Evolutionary conservation across 169 alveolate species (phyloP).

Genomic region (Nephromyces sp.): DNA sequence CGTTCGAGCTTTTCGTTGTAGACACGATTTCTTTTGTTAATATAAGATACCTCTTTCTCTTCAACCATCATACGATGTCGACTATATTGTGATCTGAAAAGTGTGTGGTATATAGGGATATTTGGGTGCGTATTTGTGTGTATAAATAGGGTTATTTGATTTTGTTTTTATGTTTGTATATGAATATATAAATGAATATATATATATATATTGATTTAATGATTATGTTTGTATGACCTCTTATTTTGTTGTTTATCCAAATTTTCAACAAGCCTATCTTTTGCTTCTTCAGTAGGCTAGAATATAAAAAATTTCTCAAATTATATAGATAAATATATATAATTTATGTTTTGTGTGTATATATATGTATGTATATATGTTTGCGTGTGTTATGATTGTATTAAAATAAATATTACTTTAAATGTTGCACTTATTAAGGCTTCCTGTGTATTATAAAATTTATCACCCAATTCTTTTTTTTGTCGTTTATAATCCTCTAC

Average conservation of each 20-base stretch:
- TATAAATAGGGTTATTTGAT: too few species aligned
- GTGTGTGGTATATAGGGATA: conserved; percentile 17
- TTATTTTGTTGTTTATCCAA: conserved; percentile 21
- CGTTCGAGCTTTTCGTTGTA: conserved; percentile 73
- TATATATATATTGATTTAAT: too few species aligned
- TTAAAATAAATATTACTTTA: conserved; percentile 1
- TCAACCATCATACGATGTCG: conserved; percentile 65
- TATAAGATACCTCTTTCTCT: conserved; percentile 75
- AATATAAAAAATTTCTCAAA: neutral
- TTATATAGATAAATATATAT: neutral
- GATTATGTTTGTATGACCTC: neutral
- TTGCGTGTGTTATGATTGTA: neutral
- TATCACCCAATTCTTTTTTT: conserved; percentile 55
- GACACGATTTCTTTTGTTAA: conserved; percentile 71
- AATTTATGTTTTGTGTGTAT: neutral
- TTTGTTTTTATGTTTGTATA: neutral
- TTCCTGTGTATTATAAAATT: conserved; percentile 29
- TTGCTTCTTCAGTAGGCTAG: conserved; percentile 47
- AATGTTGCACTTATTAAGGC: neutral
- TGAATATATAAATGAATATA: too few species aligned
- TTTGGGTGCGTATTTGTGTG: too few species aligned
- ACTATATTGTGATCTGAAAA: conserved; percentile 54
- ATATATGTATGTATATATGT: conserved; percentile 24
- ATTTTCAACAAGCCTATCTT: conserved; percentile 45
- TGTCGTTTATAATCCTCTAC: conserved; percentile 36